Conservation (phyloP, 805 yeast genomes). For the Teunomyces funiuensis region DNA sequence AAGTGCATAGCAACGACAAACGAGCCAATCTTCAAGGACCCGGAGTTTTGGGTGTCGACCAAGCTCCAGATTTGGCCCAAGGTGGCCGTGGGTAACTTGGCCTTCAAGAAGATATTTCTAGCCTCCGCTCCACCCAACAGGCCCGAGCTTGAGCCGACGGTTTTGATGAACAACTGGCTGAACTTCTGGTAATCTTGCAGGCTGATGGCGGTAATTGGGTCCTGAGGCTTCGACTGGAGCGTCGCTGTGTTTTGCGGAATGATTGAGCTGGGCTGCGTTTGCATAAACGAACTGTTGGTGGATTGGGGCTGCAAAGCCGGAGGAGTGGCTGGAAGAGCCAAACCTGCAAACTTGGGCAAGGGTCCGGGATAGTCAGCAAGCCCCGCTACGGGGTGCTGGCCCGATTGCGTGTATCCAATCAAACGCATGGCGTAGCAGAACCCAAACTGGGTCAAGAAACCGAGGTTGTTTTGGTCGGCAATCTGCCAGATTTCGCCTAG, state of each 20-base stretch:
- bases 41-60: conserved; percentile 74
- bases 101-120: conserved; percentile 82
- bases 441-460: conserved; percentile 76
- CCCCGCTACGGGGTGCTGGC: conserved; percentile 51
- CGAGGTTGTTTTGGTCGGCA: conserved; percentile 87
- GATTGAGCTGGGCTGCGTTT: conserved; percentile 39
- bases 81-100: conserved; percentile 73
- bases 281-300: conserved; percentile 42
- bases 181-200: conserved; percentile 62
- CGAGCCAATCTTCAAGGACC: conserved; percentile 69
- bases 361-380: conserved; percentile 63
- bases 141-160: conserved; percentile 54
- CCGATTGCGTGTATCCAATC: conserved; percentile 83
- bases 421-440: conserved; percentile 86
- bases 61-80: conserved; percentile 88
- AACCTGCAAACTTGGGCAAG: conserved; percentile 55
- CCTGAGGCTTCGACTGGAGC: conserved; percentile 34
- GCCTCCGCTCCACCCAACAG: conserved; percentile 78
- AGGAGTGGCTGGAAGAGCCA: conserved; percentile 13
- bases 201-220: conserved; percentile 49
- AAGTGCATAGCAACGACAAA: conserved; percentile 94
- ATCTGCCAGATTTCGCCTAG: conserved; percentile 93
- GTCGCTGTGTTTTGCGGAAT: conserved; percentile 33
- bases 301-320: conserved; percentile 33
- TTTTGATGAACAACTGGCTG: conserved; percentile 69